phyloP scores from a whole-genome alignment of 441 rosid genomes.

The Brassica hybrid region DNA sequence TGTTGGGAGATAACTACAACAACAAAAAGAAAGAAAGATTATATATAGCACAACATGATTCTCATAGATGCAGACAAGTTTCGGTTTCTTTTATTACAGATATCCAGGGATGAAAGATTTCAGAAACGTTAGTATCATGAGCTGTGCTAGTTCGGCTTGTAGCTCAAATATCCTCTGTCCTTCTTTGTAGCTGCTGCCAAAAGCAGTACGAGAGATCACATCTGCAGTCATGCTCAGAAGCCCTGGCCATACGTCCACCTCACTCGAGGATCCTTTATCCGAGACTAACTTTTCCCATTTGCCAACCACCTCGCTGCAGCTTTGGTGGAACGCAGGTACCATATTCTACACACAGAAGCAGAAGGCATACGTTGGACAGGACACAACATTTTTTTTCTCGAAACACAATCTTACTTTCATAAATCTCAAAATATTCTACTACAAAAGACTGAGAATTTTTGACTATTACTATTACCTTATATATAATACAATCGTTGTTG shows the following conservation, averaged over 20 bases:
- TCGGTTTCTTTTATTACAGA: conserved; percentile 33
- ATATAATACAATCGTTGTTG: too few species aligned
- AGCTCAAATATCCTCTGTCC: conserved; percentile 56
- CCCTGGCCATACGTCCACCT: conserved; percentile 56
- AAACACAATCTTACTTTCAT: not conserved
- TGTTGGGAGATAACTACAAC: not conserved
- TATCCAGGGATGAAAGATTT: conserved; percentile 48
- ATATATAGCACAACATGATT: not conserved
- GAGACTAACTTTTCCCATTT: conserved; percentile 45
- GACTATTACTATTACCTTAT: not conserved
- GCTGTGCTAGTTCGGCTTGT: conserved; percentile 39
- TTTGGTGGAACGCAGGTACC: conserved; percentile 49
- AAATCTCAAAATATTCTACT: not conserved
- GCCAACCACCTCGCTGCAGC: conserved; percentile 41
- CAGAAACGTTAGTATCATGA: conserved; percentile 10
- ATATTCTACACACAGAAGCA: conserved; percentile 40
- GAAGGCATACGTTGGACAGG: not conserved
- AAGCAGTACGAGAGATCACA: conserved; percentile 59
- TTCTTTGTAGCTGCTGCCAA: conserved; percentile 61
- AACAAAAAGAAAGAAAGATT: not conserved
- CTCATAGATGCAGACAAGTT: not conserved
- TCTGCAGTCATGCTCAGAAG: conserved; percentile 51
- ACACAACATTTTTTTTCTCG: not conserved
- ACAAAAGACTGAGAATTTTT: too few species aligned
- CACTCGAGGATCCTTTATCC: conserved; percentile 35